Evolutionary conservation across 805 yeast species (phyloP), one percentile per base, ranked within the genome.

Genomic region (Nakazawaea holstii): DNA sequence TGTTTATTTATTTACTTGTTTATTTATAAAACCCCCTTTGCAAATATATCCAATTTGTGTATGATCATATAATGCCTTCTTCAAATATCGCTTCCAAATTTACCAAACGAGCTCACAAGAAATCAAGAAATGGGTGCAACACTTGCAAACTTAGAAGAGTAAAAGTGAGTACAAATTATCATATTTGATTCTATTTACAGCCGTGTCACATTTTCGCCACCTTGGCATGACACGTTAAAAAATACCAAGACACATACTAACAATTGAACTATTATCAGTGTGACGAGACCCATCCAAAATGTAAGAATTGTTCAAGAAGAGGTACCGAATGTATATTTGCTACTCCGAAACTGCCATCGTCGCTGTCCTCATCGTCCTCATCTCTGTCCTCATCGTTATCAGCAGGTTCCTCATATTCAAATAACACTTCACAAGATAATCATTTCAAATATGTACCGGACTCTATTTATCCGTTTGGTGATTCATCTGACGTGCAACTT

Each of bases 141-240:
- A 72, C 74, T 30, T 76, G 80, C 59, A 74, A 74, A 55, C 62
- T 63, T 45, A 61, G 82, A 42, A 61, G 77, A 41, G 79, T 76
- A 51, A 76, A 76, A 56, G 50, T 48, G 30, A 31, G 50, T 45
- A 30, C 8, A 8, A n/a, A n/a, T n/a, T 17, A 4, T n/a, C 11
- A 8, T 11, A 36, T 9, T 15, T 3, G 7, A 20, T 4, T 36
- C 14, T 20, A 36, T 36, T 36, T 3, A 11, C 39, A 17, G 28
- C 27, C 29, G 24, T 20, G 24, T 20, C 24, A 20, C 24, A 20
- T 20, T 20, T 39, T 39, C 14, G 31, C 41, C 31, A 39, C 33
- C 17, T 27, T 20, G 24, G 24, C 24, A 20, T 20, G 24, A 20
- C 24, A 20, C 24, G 24, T 20, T 20, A 20, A 20, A 20, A 3